Evolutionary conservation across 1,284 basidiomycete species (phyloP).

Genomic region (Crepidotus sp.): DNA sequence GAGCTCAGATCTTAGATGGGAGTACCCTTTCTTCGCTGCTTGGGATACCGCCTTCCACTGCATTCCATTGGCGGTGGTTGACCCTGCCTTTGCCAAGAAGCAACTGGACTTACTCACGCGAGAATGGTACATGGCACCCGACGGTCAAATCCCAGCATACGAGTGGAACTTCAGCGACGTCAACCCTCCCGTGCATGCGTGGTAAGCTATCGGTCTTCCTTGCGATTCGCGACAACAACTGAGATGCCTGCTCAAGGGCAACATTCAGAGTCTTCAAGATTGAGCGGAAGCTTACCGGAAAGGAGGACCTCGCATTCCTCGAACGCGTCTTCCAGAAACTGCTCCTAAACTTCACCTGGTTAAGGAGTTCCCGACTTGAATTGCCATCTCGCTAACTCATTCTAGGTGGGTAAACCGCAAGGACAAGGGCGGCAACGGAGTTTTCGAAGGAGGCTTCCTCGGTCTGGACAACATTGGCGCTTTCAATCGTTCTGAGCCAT

Average conservation of each 20-base stretch:
- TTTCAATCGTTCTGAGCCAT: constrained; percentile 95
- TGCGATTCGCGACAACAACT: not conserved
- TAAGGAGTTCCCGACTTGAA: constrained; percentile 13
- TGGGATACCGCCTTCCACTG: constrained; percentile 99
- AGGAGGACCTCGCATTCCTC: constrained; percentile 86
- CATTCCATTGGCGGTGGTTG: constrained; percentile 92
- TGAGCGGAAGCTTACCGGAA: constrained; percentile 88
- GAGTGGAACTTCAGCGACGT: constrained; percentile 99
- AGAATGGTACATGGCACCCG: constrained; percentile 99
- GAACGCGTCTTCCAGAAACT: constrained; percentile 98
- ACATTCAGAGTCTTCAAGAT: constrained; percentile 98
- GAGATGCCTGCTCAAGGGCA: constrained; percentile 44
- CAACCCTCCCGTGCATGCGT: constrained; percentile 96
- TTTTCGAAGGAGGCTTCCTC: constrained; percentile 97
- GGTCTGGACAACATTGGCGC: constrained; percentile 97
- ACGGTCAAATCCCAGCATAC: constrained; percentile 96
- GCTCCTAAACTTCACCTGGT: constrained; percentile 95
- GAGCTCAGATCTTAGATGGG: constrained; percentile 63
- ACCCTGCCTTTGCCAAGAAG: constrained; percentile 94
- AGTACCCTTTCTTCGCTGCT: constrained; percentile 91
- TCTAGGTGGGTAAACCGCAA: constrained; percentile 98
- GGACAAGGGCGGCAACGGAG: constrained; percentile 88
- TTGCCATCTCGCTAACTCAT: not conserved
- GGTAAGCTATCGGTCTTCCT: constrained; percentile 36
- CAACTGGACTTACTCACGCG: constrained; percentile 93